Evolutionary conservation across 2,329 filamentous ascomycete species (phyloP).

Genomic region (Talaromyces sp.): DNA sequence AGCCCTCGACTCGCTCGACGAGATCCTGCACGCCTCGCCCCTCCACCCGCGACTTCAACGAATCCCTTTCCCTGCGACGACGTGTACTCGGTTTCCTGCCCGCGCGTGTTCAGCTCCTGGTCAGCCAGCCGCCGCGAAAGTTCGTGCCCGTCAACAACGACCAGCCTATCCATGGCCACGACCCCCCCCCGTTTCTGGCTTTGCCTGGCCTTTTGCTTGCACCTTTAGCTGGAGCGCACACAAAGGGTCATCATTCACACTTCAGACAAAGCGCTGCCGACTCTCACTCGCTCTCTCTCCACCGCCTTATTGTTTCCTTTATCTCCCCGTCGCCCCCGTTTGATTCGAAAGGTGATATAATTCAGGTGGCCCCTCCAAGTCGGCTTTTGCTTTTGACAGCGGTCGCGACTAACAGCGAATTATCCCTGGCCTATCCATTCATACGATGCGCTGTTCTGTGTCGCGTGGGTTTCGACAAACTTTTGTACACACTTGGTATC

Average conservation of each 20-base stretch:
- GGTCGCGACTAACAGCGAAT: neutral
- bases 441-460: neutral
- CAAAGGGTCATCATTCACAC: neutral
- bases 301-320: neutral
- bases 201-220: slow-evolving; percentile 6
- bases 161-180: slow-evolving; percentile 10
- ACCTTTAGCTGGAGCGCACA: neutral
- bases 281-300: neutral
- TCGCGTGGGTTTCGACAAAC: neutral
- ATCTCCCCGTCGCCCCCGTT: neutral
- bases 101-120: neutral
- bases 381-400: neutral
- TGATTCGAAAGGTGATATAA: neutral
- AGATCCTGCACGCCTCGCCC: neutral
- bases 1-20: neutral
- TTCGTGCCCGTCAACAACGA: neutral
- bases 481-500: neutral
- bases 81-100: neutral
- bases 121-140: neutral
- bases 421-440: neutral
- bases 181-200: slow-evolving; percentile 7
- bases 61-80: neutral
- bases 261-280: neutral
- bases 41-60: too few relatives aligned
- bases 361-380: neutral